Base-by-base conservation (phyloP, 495 filamentous ascomycete species). In the Saxophila tyrrhenica region DNA sequence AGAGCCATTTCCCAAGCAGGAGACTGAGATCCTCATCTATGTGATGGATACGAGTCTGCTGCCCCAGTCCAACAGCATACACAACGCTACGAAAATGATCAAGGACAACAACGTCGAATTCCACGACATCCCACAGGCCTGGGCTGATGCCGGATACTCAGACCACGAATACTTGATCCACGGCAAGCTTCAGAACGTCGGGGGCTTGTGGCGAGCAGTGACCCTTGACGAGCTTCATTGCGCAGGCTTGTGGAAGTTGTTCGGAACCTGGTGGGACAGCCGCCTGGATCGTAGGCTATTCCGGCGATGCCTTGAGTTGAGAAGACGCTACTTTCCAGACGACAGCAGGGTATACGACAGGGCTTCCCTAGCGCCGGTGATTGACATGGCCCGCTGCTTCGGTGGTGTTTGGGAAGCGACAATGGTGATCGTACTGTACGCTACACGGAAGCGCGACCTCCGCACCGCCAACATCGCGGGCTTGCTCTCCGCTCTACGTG, bases 11-110 rank as follows among this genome's bases (percentile, higher is more conserved):
- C n/a, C n/a, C n/a, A 13, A 51, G 10, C 16, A 20, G 3, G 15
- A 32, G 11, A 43, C 7, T 2, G 25, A 52, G 20, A 20, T 52
- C 23, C 50, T 43, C 3, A 43, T 52, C 50, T 42, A 42, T 19
- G 50, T 52, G 9, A 35, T 52, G 23, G 50, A 52, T 38, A 51
- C 48, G 8, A 39, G 35, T 39, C 35, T 39, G 9, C 35, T 39
- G 35, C 35, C 35, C 35, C 9, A 8, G 16, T 39, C 35, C 9
- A 39, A 39, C 35, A 39, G 35, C 16, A 8, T 39, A 8, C 35
- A 39, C 35, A 39, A 16, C 35, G 35, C 35, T 16, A 16, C 16
- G 8, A 16, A 39, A 16, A 8, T 39, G 9, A 16, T 39, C 35
- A 39, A 39, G 16, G 35, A 39, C 16, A 9, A 39, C 35, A 39